These are phyloP conservation scores for Solanum sejunctum DNA, from an alignment of 257 asterid species.

Conservation along the genomic window DNA sequence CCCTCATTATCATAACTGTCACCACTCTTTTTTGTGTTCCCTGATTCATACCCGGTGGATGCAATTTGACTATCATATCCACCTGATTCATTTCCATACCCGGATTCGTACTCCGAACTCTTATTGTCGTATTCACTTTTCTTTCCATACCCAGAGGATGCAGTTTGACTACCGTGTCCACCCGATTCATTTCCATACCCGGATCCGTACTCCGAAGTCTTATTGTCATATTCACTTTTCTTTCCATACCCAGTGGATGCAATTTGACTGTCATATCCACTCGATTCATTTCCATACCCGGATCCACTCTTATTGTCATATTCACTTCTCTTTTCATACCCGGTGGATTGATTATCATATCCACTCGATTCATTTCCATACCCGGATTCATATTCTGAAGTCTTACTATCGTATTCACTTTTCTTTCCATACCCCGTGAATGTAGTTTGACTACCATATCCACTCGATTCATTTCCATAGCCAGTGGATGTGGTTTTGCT, in stretches of 20 bases:
- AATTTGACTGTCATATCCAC: neutral
- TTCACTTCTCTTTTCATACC: neutral
- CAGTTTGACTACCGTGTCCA: neutral
- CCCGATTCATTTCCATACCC: neutral
- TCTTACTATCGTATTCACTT: neutral
- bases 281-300: neutral
- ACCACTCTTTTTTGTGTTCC: neutral
- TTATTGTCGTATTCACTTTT: neutral
- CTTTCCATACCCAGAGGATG: neutral
- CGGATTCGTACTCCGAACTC: slow-evolving; percentile 2
- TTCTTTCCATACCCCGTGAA: neutral
- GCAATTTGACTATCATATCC: neutral
- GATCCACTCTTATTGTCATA: neutral
- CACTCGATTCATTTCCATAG: neutral
- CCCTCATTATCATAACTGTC: neutral
- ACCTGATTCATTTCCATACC: neutral
- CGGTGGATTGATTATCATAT: neutral
- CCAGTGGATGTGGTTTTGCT: neutral
- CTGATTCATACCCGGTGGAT: neutral
- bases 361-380: neutral
- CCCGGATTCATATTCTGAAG: neutral
- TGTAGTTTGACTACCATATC: neutral
- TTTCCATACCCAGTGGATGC: neutral
- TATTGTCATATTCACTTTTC: neutral
- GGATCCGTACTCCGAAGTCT: neutral